These are phyloP conservation scores for Picochlorum sp. DNA, from an alignment of 139 green algal genomes.

Conservation along the genomic window DNA sequence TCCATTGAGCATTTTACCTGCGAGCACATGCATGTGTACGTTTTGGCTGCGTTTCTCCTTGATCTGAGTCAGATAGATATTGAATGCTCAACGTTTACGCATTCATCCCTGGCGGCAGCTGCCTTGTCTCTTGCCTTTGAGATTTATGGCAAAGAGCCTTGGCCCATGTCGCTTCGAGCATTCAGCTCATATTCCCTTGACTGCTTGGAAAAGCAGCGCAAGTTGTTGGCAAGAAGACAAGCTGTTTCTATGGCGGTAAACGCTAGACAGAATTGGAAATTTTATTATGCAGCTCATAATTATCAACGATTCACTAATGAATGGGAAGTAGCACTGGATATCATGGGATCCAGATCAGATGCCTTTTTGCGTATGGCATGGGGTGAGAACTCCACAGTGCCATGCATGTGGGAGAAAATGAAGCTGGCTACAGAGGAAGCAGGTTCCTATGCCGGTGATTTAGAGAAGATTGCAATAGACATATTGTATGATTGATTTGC, in stretches of 20 bases:
- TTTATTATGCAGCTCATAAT: slow-evolving; percentile 28
- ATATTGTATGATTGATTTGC: slow-evolving; percentile 1
- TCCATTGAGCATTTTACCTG: slow-evolving; percentile 7
- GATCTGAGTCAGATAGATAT: slow-evolving; percentile 47
- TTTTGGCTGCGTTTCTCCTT: slow-evolving; percentile 49
- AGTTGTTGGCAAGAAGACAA: slow-evolving; percentile 26
- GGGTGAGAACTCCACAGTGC: background rate
- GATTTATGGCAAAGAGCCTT: slow-evolving; percentile 32
- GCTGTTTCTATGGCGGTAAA: slow-evolving; percentile 9
- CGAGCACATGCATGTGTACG: slow-evolving; percentile 57
- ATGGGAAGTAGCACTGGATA: slow-evolving; percentile 23
- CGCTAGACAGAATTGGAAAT: slow-evolving; percentile 30
- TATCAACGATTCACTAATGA: slow-evolving; percentile 30
- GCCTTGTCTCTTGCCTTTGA: slow-evolving; percentile 35
- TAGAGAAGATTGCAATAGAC: background rate
- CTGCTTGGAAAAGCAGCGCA: slow-evolving; percentile 21
- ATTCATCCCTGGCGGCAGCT: slow-evolving; percentile 35
- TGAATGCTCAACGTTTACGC: slow-evolving; percentile 11
- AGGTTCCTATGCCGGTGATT: too few species aligned
- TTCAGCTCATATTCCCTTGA: slow-evolving; percentile 35
- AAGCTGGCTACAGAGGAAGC: too few species aligned
- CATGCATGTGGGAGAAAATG: background rate
- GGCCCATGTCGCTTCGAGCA: slow-evolving; percentile 36
- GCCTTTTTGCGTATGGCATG: slow-evolving; percentile 3
- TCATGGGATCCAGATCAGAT: slow-evolving; percentile 5